phyloP scores from a whole-genome alignment of 202 grass and related monocot genomes.

The Schoenoplectus tabernaemontani region DNA sequence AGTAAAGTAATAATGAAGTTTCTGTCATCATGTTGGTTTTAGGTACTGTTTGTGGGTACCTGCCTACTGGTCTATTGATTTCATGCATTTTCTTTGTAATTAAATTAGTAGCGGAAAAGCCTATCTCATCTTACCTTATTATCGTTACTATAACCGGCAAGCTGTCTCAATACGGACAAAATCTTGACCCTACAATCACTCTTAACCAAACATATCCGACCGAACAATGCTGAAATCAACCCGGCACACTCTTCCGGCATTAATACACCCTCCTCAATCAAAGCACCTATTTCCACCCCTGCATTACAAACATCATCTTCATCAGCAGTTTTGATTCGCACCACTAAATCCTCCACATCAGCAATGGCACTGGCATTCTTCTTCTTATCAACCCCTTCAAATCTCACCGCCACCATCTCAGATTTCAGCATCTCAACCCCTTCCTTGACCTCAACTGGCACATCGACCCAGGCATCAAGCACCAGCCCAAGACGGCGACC shows the following conservation, averaged over 20 bases:
- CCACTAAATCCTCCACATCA: conserved; percentile 67
- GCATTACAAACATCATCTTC: conserved; percentile 45
- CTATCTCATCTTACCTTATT: conserved; percentile 46
- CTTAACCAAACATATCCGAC: conserved; percentile 35
- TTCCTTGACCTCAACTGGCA: conserved; percentile 12
- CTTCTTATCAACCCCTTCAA: background rate
- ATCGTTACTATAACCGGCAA: conserved; percentile 29
- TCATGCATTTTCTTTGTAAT: background rate
- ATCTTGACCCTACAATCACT: conserved; percentile 43
- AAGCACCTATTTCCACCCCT: conserved; percentile 36
- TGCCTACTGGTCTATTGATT: background rate
- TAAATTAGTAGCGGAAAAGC: background rate
- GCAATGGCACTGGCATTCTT: background rate
- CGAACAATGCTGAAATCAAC: conserved; percentile 60
- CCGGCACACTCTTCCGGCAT: conserved; percentile 34
- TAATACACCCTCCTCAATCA: conserved; percentile 45
- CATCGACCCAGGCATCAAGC: conserved; percentile 26
- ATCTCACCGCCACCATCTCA: background rate
- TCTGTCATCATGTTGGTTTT: background rate
- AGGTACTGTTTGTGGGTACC: no score
- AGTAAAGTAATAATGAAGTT: background rate
- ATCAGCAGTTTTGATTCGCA: conserved; percentile 59
- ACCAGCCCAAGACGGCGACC: conserved; percentile 11
- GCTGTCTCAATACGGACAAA: conserved; percentile 41
- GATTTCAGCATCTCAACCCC: conserved; percentile 27